Conservation (phyloP, 2,329 filamentous ascomycete species). For the Diaporthe humulicola region DNA sequence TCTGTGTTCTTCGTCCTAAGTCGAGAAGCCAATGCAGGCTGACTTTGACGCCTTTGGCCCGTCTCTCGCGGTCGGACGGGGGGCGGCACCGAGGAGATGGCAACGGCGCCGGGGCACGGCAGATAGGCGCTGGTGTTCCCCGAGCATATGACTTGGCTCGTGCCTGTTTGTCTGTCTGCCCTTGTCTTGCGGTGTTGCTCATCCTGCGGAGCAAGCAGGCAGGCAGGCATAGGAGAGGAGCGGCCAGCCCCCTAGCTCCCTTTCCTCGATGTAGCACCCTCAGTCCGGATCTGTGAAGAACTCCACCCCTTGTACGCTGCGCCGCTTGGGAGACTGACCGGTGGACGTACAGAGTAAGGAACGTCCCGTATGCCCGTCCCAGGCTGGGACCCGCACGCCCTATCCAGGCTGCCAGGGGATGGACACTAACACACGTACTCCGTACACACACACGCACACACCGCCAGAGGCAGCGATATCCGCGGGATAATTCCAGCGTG, state of each 20-base stretch:
- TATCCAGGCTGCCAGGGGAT: not conserved
- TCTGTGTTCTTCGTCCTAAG: not conserved
- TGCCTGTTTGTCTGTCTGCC: not conserved
- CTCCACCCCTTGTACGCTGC: not conserved
- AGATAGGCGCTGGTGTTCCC: constrained; percentile 17
- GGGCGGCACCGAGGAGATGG: constrained; percentile 7
- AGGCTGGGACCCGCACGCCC: not conserved
- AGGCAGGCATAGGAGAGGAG: too few species aligned
- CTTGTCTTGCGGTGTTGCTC: not conserved
- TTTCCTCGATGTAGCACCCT: not conserved
- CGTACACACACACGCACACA: not conserved
- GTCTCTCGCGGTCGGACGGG: constrained; percentile 14
- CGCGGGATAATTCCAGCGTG: not conserved
- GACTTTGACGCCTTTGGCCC: constrained; percentile 8
- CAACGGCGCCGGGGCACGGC: constrained; percentile 26
- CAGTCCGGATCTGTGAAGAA: not conserved
- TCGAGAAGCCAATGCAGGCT: constrained; percentile 12
- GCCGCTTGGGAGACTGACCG: constrained; percentile 19
- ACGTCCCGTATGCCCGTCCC: constrained; percentile 5
- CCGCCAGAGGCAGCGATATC: constrained; percentile 1
- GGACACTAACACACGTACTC: too few species aligned
- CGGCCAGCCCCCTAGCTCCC: not conserved
- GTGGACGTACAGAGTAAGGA: constrained; percentile 11
- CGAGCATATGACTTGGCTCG: constrained; percentile 6
- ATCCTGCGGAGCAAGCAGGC: not conserved